Evolutionary conservation across 495 filamentous ascomycete species (phyloP).

Genomic region (Cercophora samala): DNA sequence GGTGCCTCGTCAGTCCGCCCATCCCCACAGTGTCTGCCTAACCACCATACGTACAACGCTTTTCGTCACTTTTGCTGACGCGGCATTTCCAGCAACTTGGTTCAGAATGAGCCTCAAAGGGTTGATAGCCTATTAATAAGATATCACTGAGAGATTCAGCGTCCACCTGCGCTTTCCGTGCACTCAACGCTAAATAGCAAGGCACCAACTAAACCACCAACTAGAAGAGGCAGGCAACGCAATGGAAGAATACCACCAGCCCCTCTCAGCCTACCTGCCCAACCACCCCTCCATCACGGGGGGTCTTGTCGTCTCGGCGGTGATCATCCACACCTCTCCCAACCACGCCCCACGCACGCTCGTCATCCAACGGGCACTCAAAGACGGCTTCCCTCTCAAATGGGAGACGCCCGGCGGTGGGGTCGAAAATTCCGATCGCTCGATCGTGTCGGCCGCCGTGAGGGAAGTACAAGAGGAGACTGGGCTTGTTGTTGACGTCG

Average conservation of each 20-base stretch:
- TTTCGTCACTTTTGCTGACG: neutral
- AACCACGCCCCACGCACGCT: constrained; percentile 32
- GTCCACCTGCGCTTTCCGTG: too few species aligned
- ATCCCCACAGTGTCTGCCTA: neutral
- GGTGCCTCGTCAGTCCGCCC: neutral
- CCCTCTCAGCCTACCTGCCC: constrained; percentile 23
- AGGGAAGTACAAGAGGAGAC: constrained; percentile 54
- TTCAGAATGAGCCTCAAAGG: neutral
- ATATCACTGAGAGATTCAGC: neutral
- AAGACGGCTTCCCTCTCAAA: constrained; percentile 42
- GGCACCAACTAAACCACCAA: neutral
- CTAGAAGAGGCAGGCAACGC: neutral
- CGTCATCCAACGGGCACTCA: constrained; percentile 46
- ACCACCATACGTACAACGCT: neutral
- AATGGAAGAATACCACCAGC: neutral
- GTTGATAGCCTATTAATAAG: neutral
- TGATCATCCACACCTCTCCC: constrained; percentile 30
- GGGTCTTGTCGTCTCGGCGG: constrained; percentile 31
- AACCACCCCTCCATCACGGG: constrained; percentile 23
- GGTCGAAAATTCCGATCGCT: constrained; percentile 41
- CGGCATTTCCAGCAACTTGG: neutral
- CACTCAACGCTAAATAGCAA: neutral
- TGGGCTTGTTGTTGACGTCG: constrained; percentile 34
- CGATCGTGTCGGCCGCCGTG: constrained; percentile 42
- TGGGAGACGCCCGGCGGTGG: constrained; percentile 54